Percentiles rank a stretch among this genome's conserved stretches.
These are phyloP conservation scores for Blastomyces gilchristii DNA, from an alignment of 2,329 filamentous ascomycete species.

Conservation along the genomic window DNA sequence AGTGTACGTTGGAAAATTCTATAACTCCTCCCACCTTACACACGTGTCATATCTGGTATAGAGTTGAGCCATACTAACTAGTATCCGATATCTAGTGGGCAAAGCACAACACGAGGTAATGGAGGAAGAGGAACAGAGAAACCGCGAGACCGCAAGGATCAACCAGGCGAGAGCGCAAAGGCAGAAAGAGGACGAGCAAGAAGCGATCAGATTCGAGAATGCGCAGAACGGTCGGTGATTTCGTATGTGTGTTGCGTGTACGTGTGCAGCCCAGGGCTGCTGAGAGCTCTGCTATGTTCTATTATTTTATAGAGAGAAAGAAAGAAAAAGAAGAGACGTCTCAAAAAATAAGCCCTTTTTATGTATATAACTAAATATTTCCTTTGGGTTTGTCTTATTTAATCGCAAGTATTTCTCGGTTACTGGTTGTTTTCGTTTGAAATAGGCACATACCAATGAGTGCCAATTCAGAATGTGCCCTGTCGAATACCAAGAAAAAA, in stretches of 20 bases:
- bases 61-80: not conserved
- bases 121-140: conserved; percentile 1
- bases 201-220: not conserved
- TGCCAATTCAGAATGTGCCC: no score
- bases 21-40: not conserved
- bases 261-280: not conserved
- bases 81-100: conserved; percentile 17
- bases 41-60: conserved; percentile 10
- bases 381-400: not conserved
- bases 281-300: not conserved
- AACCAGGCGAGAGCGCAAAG: not conserved
- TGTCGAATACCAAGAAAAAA: no score
- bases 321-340: not conserved
- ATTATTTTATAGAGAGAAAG: not conserved
- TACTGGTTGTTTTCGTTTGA: not conserved
- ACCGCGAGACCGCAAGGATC: not conserved
- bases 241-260: not conserved
- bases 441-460: no score
- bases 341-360: not conserved
- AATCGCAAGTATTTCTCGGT: not conserved
- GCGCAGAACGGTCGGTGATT: not conserved
- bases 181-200: not conserved
- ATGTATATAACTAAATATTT: not conserved
- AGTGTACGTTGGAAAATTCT: conserved; percentile 52
- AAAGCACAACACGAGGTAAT: conserved; percentile 17